Percentiles rank a stretch among this genome's conserved stretches.
These are phyloP conservation scores for Clonostachys byssicola DNA, from an alignment of 2,329 filamentous ascomycete genomes.

Conservation along the genomic window DNA sequence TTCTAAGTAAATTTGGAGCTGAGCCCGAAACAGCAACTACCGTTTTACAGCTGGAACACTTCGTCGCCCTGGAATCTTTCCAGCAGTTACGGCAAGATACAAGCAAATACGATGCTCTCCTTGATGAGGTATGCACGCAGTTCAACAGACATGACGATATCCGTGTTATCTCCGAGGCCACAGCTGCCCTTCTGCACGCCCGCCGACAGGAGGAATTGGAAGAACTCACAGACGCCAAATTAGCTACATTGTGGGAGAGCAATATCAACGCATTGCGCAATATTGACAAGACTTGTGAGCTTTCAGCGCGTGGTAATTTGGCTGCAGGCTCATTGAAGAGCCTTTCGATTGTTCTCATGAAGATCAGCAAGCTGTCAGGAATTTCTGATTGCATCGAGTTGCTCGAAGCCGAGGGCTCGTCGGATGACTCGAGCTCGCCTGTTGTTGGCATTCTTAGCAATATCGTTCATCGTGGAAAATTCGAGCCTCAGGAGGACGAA, in stretches of 20 bases:
- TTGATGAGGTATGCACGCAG: slow-evolving; percentile 91
- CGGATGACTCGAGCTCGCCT: slow-evolving; percentile 40
- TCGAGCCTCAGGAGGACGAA: slow-evolving; percentile 58
- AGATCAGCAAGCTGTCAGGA: slow-evolving; percentile 75
- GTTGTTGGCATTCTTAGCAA: slow-evolving; percentile 68
- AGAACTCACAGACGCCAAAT: slow-evolving; percentile 76
- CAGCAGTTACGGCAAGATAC: slow-evolving; percentile 85
- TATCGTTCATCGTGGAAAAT: slow-evolving; percentile 70
- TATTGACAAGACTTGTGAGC: slow-evolving; percentile 66
- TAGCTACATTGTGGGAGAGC: slow-evolving; percentile 83
- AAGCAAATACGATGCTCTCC: slow-evolving; percentile 70
- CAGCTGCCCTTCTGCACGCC: slow-evolving; percentile 77
- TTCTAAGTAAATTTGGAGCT: slow-evolving; percentile 93
- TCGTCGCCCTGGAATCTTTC: slow-evolving; percentile 83
- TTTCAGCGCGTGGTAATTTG: slow-evolving; percentile 68
- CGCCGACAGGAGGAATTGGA: slow-evolving; percentile 84
- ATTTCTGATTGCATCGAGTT: slow-evolving; percentile 74
- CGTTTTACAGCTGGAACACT: slow-evolving; percentile 80
- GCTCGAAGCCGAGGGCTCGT: slow-evolving; percentile 59
- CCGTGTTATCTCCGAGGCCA: slow-evolving; percentile 78
- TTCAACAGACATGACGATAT: slow-evolving; percentile 91
- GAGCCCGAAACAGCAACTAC: slow-evolving; percentile 79
- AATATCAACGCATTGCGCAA: slow-evolving; percentile 68
- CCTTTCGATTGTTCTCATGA: slow-evolving; percentile 69
- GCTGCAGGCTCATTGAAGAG: slow-evolving; percentile 61